phyloP scores from a whole-genome alignment of 2,329 filamentous ascomycete genomes.

The Fusarium verrucosum region DNA sequence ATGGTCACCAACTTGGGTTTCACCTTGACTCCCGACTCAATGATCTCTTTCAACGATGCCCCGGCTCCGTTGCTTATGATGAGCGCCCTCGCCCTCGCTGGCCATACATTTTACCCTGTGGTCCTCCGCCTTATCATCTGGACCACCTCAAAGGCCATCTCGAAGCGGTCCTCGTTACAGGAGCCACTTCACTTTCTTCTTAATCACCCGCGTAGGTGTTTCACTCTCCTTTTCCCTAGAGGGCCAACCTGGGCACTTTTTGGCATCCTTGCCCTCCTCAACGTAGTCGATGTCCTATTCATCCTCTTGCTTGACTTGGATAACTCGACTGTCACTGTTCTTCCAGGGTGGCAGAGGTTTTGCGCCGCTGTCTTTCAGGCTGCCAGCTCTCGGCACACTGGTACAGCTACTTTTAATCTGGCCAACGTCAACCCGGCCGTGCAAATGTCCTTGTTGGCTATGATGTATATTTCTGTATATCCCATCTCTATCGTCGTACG shows the following conservation, averaged over 20 bases:
- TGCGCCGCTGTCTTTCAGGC: slow-evolving; percentile 69
- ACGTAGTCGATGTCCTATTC: slow-evolving; percentile 63
- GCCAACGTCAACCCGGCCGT: slow-evolving; percentile 61
- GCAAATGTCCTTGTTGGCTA: slow-evolving; percentile 67
- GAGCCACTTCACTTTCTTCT: slow-evolving; percentile 65
- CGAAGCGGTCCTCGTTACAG: slow-evolving; percentile 50
- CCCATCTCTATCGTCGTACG: slow-evolving; percentile 70
- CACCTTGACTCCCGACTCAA: slow-evolving; percentile 64
- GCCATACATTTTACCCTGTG: slow-evolving; percentile 66
- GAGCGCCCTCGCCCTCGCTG: slow-evolving; percentile 59
- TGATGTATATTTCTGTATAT: slow-evolving; percentile 73
- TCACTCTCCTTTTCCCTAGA: slow-evolving; percentile 69
- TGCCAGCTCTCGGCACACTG: slow-evolving; percentile 57
- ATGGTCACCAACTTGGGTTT: slow-evolving; percentile 64
- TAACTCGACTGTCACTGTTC: slow-evolving; percentile 58
- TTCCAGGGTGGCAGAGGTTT: slow-evolving; percentile 58
- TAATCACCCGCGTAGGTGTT: slow-evolving; percentile 70
- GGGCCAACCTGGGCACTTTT: slow-evolving; percentile 68
- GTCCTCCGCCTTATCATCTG: slow-evolving; percentile 68
- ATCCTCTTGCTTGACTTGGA: slow-evolving; percentile 62
- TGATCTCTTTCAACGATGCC: slow-evolving; percentile 59
- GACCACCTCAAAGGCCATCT: slow-evolving; percentile 59
- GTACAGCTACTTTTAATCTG: slow-evolving; percentile 61
- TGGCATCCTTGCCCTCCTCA: slow-evolving; percentile 60
- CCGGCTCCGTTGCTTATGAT: slow-evolving; percentile 57